Conservation (phyloP, 306 rosid genomes). For the Corylus avellana region DNA sequence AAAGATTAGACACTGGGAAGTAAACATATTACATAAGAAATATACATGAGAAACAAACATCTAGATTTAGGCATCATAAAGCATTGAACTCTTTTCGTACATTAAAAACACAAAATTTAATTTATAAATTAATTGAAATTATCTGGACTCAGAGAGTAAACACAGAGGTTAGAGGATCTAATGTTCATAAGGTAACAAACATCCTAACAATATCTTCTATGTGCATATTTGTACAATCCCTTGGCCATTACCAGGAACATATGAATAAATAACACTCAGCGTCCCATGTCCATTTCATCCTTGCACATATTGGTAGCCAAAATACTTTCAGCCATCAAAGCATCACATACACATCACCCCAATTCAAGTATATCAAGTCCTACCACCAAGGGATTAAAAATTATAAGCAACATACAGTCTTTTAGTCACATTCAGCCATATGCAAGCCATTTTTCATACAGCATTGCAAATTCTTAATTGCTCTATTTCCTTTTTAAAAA, state of each 20-base stretch:
- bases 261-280: neutral
- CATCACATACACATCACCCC: neutral
- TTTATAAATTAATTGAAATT: neutral
- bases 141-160: neutral
- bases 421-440: neutral
- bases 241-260: neutral
- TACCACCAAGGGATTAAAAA: neutral
- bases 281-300: too few relatives aligned
- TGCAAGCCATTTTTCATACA: neutral
- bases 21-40: neutral
- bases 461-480: neutral
- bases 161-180: neutral
- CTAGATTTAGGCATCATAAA: neutral
- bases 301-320: too few relatives aligned
- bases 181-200: neutral
- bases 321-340: neutral
- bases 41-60: neutral
- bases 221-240: neutral
- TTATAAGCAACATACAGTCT: neutral
- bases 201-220: neutral
- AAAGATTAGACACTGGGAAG: neutral
- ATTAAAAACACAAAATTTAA: neutral
- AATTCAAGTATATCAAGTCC: neutral
- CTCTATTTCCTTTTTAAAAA: neutral
- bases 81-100: neutral